Percentiles rank a stretch among this genome's conserved stretches.
Conservation (phyloP, 495 filamentous ascomycete genomes). For the Ascodesmis nigricans region DNA sequence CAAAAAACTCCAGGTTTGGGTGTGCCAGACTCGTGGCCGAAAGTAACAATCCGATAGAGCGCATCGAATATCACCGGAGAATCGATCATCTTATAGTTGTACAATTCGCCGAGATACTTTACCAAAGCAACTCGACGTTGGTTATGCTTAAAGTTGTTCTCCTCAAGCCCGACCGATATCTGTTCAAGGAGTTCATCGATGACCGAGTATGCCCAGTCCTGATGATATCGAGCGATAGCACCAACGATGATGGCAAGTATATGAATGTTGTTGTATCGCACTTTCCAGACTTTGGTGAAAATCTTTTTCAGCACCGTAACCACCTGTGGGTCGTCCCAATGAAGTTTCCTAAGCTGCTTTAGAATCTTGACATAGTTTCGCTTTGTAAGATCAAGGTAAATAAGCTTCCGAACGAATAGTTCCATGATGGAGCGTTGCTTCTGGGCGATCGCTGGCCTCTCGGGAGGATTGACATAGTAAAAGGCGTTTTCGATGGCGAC, state of each 20-base stretch:
- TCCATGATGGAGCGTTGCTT: slow-evolving; percentile 90
- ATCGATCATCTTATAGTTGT: slow-evolving; percentile 95
- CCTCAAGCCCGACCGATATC: slow-evolving; percentile 70
- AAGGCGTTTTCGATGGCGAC: slow-evolving; percentile 98
- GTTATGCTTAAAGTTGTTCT: slow-evolving; percentile 95
- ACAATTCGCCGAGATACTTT: slow-evolving; percentile 90
- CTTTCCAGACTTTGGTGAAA: slow-evolving; percentile 86
- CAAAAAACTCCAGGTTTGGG: slow-evolving; percentile 55
- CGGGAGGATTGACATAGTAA: slow-evolving; percentile 91
- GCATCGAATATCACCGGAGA: slow-evolving; percentile 89
- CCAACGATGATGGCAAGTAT: slow-evolving; percentile 80
- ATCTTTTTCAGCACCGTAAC: slow-evolving; percentile 59
- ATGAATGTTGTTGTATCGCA: slow-evolving; percentile 95
- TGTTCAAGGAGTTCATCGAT: slow-evolving; percentile 82
- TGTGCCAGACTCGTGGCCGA: slow-evolving; percentile 67
- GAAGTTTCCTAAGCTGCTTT: slow-evolving; percentile 79
- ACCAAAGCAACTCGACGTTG: slow-evolving; percentile 88
- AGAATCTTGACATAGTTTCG: slow-evolving; percentile 80
- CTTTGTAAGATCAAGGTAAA: slow-evolving; percentile 85
- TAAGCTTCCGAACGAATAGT: slow-evolving; percentile 70
- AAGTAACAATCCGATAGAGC: slow-evolving; percentile 80
- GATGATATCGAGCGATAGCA: slow-evolving; percentile 73
- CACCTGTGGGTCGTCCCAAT: slow-evolving; percentile 88
- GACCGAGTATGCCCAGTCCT: slow-evolving; percentile 65
- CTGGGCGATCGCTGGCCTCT: slow-evolving; percentile 80